Base-by-base conservation (phyloP, 768 basidiomycete species). In the Strobilomyces dryophilus region DNA sequence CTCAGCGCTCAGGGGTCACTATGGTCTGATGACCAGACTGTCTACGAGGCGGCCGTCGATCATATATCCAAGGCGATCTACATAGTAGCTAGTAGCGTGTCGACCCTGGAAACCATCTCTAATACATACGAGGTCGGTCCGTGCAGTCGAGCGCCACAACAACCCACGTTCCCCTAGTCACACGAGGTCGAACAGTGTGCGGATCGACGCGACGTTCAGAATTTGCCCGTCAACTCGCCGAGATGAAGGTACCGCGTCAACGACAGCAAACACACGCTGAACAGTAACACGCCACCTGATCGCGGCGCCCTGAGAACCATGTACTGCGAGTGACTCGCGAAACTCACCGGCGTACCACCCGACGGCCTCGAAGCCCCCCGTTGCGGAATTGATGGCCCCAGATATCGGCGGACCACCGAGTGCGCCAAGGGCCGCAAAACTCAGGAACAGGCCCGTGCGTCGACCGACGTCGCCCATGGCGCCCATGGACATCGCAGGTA, bases 401-500 rank as follows among this genome's bases (percentile, higher is more conserved):
- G 85, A 85, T 54, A 89, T 84, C 1, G 88, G 88, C 3, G 86
- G 85, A 0, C 88, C 88, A 0, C 75, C 76, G 4, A 89, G 71
- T 0, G 83, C 84, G 8, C 85, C 85, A 17, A 88, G 36, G 0
- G 87, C 76, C 21, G 81, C 52, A 46, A 85, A 74, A 29, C 77
- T 84, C 66, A 84, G 72, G 54, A 79, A 80, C 75, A 87, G 81
- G 7, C 88, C 87, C 0, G 78, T 70, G 15, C 88, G 73, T 24
- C 83, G 73, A 5, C 88, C 88, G 0, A 87, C 76, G 50, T 89
- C 86, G 10, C 70, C 70, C 1, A 76, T 73, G 0, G 75, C 74
- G 0, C 88, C 87, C 66, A 90, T 75, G 10, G 78, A 73, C 59
- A 86, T 79, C 32, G 81, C 74, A 2, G 87, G 87, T 17, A 77